A percentile compares a stretch with the other conserved stretches of the same genome.
Conservation (phyloP, 2,329 filamentous ascomycete genomes). For the Talaromyces rugulosus region DNA sequence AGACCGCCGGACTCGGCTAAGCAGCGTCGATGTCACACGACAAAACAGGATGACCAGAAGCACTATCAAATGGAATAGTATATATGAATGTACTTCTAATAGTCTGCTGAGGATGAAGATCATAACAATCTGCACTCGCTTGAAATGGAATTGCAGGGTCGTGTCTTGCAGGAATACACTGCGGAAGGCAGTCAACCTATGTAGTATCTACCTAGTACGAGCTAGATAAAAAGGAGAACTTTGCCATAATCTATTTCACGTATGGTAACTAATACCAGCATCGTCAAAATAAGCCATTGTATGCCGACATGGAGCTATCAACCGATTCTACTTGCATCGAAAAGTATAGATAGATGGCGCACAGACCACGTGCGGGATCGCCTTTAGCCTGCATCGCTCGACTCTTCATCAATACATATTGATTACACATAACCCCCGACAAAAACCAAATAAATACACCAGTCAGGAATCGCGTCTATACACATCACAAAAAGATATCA, state of each 20-base stretch:
- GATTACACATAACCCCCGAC: background rate
- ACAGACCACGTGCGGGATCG: slow-evolving; percentile 8
- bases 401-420: background rate
- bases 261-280: background rate
- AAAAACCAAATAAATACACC: background rate
- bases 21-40: background rate
- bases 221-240: background rate
- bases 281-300: background rate
- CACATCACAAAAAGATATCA: background rate
- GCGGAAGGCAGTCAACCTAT: background rate
- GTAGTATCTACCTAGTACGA: background rate
- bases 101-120: background rate
- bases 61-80: background rate
- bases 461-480: background rate
- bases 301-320: background rate
- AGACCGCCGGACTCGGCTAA: background rate
- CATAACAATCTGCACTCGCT: background rate
- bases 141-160: background rate
- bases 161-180: background rate
- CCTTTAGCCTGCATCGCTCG: background rate
- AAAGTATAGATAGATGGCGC: background rate
- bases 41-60: background rate
- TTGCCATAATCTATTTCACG: background rate
- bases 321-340: background rate
- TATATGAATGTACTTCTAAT: background rate